Evolutionary conservation across 1,284 basidiomycete species (phyloP).

Genomic region (Cronartium quercuum): DNA sequence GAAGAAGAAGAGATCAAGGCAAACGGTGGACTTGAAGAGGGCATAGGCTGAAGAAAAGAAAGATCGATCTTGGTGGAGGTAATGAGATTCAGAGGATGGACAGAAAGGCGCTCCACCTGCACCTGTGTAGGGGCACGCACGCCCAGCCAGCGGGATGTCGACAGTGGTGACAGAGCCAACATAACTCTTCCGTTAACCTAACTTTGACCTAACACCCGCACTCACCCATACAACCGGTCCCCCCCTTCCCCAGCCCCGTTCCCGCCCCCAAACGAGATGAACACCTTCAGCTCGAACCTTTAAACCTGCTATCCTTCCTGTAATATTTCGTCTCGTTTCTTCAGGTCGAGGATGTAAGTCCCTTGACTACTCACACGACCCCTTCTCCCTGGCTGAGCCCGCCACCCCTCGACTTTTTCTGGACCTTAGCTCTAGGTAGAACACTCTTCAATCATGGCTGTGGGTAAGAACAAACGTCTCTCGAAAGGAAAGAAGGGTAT

Average conservation of each 20-base stretch:
- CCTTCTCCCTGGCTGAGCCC: not conserved
- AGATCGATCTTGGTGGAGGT: not conserved
- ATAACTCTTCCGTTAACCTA: not conserved
- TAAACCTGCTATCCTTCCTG: not conserved
- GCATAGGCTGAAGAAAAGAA: not conserved
- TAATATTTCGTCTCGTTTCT: not conserved
- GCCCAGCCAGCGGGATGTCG: not conserved
- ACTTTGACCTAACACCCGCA: not conserved
- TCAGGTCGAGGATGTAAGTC: not conserved
- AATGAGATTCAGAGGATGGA: no score
- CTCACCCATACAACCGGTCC: not conserved
- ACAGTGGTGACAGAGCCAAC: not conserved
- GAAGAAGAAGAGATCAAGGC: not conserved
- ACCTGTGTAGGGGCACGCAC: not conserved
- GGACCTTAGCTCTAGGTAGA: not conserved
- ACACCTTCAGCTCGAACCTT: not conserved
- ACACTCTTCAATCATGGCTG: slow-evolving; percentile 44
- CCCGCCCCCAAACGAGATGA: not conserved
- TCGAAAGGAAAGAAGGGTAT: slow-evolving; percentile 99
- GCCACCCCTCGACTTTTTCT: not conserved
- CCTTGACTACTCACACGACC: not conserved
- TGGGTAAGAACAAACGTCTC: slow-evolving; percentile 87
- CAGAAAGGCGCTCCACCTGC: no score
- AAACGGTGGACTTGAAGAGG: not conserved
- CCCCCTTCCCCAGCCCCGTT: not conserved